Percentiles rank a stretch among this genome's conserved stretches.
Conservation (phyloP, 2,329 filamentous ascomycete species). For the Drechslerella dactyloides region DNA sequence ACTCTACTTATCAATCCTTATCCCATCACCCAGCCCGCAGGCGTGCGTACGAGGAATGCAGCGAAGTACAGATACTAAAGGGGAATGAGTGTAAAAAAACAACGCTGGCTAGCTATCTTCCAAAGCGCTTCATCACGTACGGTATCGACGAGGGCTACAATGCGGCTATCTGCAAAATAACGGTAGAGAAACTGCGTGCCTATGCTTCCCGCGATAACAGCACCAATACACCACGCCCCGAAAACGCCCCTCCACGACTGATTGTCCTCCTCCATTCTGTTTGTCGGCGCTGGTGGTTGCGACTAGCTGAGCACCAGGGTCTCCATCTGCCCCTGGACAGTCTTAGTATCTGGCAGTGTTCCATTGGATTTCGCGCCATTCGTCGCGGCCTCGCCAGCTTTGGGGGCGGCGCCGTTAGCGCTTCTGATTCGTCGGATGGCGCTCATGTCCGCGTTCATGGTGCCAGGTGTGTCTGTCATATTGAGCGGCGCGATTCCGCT, state of each 20-base stretch:
- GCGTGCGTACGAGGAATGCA: not conserved
- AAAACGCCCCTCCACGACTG: slow-evolving; percentile 27
- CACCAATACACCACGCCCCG: slow-evolving; percentile 27
- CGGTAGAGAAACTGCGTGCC: not conserved
- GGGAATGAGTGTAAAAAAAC: not conserved
- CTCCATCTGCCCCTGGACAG: slow-evolving; percentile 31
- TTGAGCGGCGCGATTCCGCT: slow-evolving; percentile 26
- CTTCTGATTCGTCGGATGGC: slow-evolving; percentile 1
- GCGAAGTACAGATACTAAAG: not conserved
- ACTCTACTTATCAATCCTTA: not conserved
- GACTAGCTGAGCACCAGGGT: slow-evolving; percentile 43
- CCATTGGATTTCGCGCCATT: slow-evolving; percentile 39
- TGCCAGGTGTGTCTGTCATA: slow-evolving; percentile 36
- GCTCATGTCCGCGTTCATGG: slow-evolving; percentile 23
- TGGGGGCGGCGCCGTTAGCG: not conserved
- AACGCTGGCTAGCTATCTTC: not conserved
- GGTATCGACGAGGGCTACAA: not conserved
- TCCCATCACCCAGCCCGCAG: not conserved
- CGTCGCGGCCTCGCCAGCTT: not conserved
- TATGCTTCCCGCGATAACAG: slow-evolving; percentile 3
- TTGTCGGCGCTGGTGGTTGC: not conserved
- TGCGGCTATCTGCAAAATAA: not conserved
- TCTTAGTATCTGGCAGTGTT: slow-evolving; percentile 17
- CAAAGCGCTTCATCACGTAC: not conserved
- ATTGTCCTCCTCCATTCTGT: slow-evolving; percentile 4